phyloP scores from a whole-genome alignment of 2,329 filamentous ascomycete genomes.

The Penicillium sp. region DNA sequence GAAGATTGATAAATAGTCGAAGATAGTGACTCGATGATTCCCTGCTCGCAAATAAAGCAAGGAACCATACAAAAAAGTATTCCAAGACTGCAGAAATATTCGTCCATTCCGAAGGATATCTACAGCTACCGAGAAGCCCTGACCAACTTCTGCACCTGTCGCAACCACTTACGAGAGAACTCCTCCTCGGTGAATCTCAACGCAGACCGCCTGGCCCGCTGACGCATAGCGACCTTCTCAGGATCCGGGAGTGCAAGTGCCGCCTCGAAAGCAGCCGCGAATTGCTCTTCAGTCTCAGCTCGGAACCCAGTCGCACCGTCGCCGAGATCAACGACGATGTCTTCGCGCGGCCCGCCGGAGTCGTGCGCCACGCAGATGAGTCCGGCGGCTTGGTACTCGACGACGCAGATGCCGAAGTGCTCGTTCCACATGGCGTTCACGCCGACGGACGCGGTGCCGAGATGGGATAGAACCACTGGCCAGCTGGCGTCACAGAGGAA shows the following conservation, averaged over 20 bases:
- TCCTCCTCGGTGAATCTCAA: slow-evolving; percentile 83
- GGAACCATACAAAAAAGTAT: neutral
- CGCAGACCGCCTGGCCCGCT: slow-evolving; percentile 73
- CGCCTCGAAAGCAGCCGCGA: slow-evolving; percentile 74
- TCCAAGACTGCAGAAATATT: neutral
- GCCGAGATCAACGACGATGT: slow-evolving; percentile 82
- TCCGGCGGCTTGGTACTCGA: slow-evolving; percentile 95
- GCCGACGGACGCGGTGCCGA: slow-evolving; percentile 74
- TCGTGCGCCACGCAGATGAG: slow-evolving; percentile 91
- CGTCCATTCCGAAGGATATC: slow-evolving; percentile 12
- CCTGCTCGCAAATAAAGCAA: neutral
- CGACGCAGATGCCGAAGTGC: slow-evolving; percentile 96
- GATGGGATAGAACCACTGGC: slow-evolving; percentile 78
- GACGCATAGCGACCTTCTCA: slow-evolving; percentile 71
- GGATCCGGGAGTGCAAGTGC: slow-evolving; percentile 62
- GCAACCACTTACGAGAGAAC: slow-evolving; percentile 76
- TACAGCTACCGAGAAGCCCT: slow-evolving; percentile 27
- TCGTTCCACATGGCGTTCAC: slow-evolving; percentile 99
- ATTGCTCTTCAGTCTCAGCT: slow-evolving; percentile 73
- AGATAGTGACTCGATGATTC: neutral
- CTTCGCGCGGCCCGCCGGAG: slow-evolving; percentile 86
- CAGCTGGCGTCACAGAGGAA: slow-evolving; percentile 90
- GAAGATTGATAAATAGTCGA: neutral
- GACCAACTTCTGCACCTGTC: slow-evolving; percentile 71
- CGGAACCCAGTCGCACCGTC: slow-evolving; percentile 83